Evolutionary conservation across 352 stramenopile species (phyloP), one percentile per base, ranked within the genome.

Genomic region (Pythium volutum): DNA sequence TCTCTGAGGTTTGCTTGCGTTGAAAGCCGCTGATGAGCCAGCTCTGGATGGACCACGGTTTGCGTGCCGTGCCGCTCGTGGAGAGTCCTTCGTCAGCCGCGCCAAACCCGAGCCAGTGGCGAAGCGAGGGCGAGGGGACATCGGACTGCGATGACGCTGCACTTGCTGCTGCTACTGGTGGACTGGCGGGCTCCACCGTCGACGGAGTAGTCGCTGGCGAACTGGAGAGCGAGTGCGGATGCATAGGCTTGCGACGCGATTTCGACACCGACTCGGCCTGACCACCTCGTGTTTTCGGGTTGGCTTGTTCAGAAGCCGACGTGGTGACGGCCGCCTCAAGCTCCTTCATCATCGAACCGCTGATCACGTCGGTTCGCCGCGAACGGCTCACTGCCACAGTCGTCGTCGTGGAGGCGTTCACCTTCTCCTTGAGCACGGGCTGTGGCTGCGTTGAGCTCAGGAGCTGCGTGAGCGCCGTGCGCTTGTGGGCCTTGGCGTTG

Each of bases 81-180:
- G 42, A 7, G n/a, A 51, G 10, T 7, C 53, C 43, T 29, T 70
- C 63, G 29, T 70, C 63, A 2, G 34, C 42, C 11, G 52, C 49
- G 4, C 63, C 63, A 27, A 70, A 62, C 3, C 63, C 63, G 15
- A 70, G 50, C 63, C 63, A 70, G 31, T 66, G 38, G 29, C 43
- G 51, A 10, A 68, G 25, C 10, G 42, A 41, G 4, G 11, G 20
- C 10, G 18, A 20, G 18, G n/a, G 20, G 11, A 10, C 14, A 12
- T 25, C 56, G 26, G 39, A 11, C 14, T 20, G 14, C 31, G 31
- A 11, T 36, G 31, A 8, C 31, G 14, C 31, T 2, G 31, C 31
- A 36, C 31, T 36, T 11, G 31, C 3, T 36, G 31, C 31, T 36
- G 31, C 31, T 36, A 11, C 14, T 11, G 6, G 8, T 36, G 31